These are phyloP conservation scores for Chlorella vulgaris DNA, from an alignment of 139 green algal genomes.

Conservation along the genomic window DNA sequence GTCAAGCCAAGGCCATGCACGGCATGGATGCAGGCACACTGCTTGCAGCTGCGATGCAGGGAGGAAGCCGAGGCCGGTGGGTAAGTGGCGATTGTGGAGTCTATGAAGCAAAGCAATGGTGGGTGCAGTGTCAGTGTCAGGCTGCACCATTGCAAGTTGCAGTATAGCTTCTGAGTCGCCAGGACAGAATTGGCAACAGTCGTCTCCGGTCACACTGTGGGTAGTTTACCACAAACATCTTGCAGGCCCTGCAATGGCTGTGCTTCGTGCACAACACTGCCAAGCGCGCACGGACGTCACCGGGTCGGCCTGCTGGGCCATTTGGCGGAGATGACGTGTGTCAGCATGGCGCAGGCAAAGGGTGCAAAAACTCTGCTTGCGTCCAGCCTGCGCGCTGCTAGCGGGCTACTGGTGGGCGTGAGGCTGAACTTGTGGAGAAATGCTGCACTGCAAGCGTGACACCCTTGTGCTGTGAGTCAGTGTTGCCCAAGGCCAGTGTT, in stretches of 20 bases:
- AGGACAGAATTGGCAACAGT: too few species aligned
- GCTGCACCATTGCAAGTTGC: not conserved
- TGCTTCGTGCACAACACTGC: constrained; percentile 59
- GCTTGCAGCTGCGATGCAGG: constrained; percentile 34
- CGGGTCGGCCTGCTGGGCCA: constrained; percentile 90
- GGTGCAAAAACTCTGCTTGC: not conserved
- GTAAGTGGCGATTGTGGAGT: constrained; percentile 38
- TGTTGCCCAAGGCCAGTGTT: too few species aligned
- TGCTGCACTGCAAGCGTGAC: not conserved
- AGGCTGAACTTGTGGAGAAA: too few species aligned
- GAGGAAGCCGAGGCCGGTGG: constrained; percentile 62
- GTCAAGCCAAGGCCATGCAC: too few species aligned
- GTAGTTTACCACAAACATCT: not conserved
- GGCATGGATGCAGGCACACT: constrained; percentile 20
- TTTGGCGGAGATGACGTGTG: constrained; percentile 71
- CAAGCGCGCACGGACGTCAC: constrained; percentile 90
- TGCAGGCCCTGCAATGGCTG: constrained; percentile 43
- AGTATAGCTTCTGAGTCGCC: too few species aligned
- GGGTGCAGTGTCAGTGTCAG: not conserved
- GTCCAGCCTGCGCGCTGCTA: too few species aligned
- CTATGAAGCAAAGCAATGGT: constrained; percentile 71
- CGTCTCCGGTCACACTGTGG: not conserved
- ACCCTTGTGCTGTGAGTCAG: too few species aligned
- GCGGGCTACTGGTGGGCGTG: too few species aligned
- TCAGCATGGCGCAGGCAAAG: constrained; percentile 47